Percentiles rank a stretch among this genome's conserved stretches.
These are phyloP conservation scores for Rehmannia glutinosa DNA, from an alignment of 257 asterid genomes.

Conservation along the genomic window DNA sequence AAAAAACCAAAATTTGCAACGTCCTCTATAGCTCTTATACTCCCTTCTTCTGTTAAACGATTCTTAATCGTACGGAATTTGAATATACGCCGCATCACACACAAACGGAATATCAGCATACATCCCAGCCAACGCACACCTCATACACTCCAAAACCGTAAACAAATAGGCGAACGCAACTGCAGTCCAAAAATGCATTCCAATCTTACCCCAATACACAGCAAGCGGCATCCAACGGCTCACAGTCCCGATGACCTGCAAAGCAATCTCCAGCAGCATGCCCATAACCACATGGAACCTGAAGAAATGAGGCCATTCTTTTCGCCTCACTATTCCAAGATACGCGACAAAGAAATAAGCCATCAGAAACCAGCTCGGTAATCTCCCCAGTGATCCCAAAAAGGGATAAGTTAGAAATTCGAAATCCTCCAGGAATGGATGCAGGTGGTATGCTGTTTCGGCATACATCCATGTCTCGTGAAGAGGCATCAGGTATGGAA, in stretches of 20 bases:
- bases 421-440: slow-evolving; percentile 68
- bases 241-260: slow-evolving; percentile 78
- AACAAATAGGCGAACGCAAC: slow-evolving; percentile 68
- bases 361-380: slow-evolving; percentile 87
- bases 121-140: slow-evolving; percentile 85
- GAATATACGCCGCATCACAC: slow-evolving; percentile 93
- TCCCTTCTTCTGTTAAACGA: not conserved
- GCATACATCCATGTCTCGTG: slow-evolving; percentile 97
- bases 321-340: slow-evolving; percentile 82
- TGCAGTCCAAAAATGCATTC: slow-evolving; percentile 84
- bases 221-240: slow-evolving; percentile 86
- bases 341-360: slow-evolving; percentile 86
- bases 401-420: slow-evolving; percentile 73
- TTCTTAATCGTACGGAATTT: slow-evolving; percentile 70
- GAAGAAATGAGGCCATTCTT: slow-evolving; percentile 95
- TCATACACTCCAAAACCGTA: slow-evolving; percentile 75
- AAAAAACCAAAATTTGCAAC: no score
- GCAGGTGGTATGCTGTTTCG: slow-evolving; percentile 73
- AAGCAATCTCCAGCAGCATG: slow-evolving; percentile 83
- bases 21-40: no score
- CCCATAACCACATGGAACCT: slow-evolving; percentile 90
- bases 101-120: slow-evolving; percentile 86
- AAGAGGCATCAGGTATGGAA: slow-evolving; percentile 86
- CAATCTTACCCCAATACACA: slow-evolving; percentile 79
- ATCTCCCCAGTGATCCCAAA: slow-evolving; percentile 50